Evolutionary conservation across 2,329 filamentous ascomycete genomes (phyloP).

Genomic region (Talaromyces sp.): DNA sequence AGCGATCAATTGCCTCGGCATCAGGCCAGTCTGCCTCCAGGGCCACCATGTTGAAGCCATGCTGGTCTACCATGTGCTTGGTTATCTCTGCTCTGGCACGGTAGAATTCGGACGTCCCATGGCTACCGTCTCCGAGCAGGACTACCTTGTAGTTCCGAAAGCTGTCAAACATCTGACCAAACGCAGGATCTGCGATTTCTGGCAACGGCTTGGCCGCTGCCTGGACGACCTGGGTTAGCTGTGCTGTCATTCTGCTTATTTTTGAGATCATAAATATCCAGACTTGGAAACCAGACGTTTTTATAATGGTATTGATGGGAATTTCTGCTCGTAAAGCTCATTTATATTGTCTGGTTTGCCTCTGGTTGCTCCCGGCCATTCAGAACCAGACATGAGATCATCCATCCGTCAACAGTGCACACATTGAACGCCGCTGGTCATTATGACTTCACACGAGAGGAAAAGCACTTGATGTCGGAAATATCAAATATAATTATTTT

Average conservation of each 20-base stretch:
- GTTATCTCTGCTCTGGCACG: conserved; percentile 48
- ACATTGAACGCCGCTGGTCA: conserved; percentile 1
- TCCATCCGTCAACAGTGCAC: conserved; percentile 9
- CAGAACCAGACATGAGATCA: conserved; percentile 8
- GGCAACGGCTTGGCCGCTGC: conserved; percentile 33
- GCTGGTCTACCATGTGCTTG: conserved; percentile 43
- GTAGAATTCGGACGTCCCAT: conserved; percentile 55
- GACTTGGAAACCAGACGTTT: neutral
- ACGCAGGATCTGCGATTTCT: conserved; percentile 27
- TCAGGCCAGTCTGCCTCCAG: conserved; percentile 53
- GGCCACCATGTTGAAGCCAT: conserved; percentile 48
- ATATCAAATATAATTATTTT: neutral
- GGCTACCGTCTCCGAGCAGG: conserved; percentile 44
- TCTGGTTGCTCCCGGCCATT: conserved; percentile 3
- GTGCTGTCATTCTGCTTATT: conserved; percentile 15
- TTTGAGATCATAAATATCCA: neutral
- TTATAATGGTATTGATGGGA: neutral
- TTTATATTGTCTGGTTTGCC: conserved; percentile 4
- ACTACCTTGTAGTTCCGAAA: conserved; percentile 37
- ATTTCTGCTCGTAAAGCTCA: neutral
- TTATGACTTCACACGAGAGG: conserved; percentile 7
- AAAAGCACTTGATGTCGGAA: neutral
- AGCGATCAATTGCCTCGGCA: conserved; percentile 46
- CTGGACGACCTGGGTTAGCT: conserved; percentile 29
- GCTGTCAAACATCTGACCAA: conserved; percentile 37